Percentiles rank a stretch among this genome's conserved stretches.
Evolutionary conservation across 495 filamentous ascomycete species (phyloP).

Genomic region (Penicillium salamii): DNA sequence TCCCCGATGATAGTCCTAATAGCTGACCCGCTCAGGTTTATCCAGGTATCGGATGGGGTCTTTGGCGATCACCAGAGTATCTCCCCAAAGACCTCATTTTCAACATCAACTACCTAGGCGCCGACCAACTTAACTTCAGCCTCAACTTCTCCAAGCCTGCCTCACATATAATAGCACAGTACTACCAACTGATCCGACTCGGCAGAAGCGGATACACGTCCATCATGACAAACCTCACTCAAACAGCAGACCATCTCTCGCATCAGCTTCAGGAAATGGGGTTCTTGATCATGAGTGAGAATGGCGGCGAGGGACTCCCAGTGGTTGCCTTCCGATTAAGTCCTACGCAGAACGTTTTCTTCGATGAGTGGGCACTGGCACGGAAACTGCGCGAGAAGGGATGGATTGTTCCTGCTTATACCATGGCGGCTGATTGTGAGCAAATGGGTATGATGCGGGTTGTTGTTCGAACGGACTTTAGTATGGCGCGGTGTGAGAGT

Average conservation of each 20-base stretch:
- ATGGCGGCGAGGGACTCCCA: conserved; percentile 69
- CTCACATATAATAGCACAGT: conserved; percentile 89
- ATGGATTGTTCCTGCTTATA: conserved; percentile 92
- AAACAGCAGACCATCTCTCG: conserved; percentile 55
- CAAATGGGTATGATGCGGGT: conserved; percentile 81
- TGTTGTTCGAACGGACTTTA: conserved; percentile 88
- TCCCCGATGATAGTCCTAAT: conserved; percentile 13
- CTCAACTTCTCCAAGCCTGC: conserved; percentile 95
- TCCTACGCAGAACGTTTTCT: conserved; percentile 55
- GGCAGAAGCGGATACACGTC: conserved; percentile 85
- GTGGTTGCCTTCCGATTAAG: conserved; percentile 81
- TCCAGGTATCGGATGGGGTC: conserved; percentile 88
- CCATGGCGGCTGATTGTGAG: conserved; percentile 83
- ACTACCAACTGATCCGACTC: conserved; percentile 91
- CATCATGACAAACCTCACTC: conserved; percentile 83
- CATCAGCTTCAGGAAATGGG: conserved; percentile 68
- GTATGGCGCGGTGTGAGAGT: conserved; percentile 67
- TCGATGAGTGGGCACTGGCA: conserved; percentile 79
- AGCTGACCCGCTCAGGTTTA: conserved; percentile 51
- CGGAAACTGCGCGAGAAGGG: conserved; percentile 81
- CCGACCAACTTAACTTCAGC: conserved; percentile 93
- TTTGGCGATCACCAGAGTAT: conserved; percentile 81
- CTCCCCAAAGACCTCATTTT: conserved; percentile 89
- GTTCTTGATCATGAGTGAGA: conserved; percentile 82
- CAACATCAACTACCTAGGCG: conserved; percentile 96